Evolutionary conservation across 2,329 filamentous ascomycete species (phyloP).

Genomic region (Huntiella savannae): DNA sequence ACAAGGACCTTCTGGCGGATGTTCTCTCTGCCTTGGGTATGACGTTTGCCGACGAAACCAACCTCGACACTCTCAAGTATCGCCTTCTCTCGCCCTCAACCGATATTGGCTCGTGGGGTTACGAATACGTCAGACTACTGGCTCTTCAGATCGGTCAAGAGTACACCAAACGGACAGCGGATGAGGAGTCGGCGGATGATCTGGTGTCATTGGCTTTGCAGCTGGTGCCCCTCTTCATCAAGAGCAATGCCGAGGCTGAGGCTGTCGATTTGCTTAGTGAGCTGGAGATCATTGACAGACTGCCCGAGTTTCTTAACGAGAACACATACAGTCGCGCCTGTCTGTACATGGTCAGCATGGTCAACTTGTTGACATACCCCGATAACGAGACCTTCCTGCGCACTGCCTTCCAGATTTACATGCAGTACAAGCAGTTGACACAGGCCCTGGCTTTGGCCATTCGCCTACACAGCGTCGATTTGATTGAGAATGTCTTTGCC

Average conservation of each 20-base stretch:
- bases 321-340: conserved; percentile 88
- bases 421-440: conserved; percentile 76
- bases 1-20: conserved; percentile 83
- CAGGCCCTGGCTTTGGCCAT: conserved; percentile 92
- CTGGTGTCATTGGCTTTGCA: conserved; percentile 66
- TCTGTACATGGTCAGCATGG: conserved; percentile 97
- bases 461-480: conserved; percentile 65
- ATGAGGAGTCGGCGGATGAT: conserved; percentile 69
- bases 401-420: conserved; percentile 86
- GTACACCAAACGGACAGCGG: conserved; percentile 68
- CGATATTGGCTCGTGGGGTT: conserved; percentile 92
- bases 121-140: conserved; percentile 92
- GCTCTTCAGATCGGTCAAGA: conserved; percentile 92
- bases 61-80: conserved; percentile 91
- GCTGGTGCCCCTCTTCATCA: conserved; percentile 83
- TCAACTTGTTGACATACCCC: conserved; percentile 88
- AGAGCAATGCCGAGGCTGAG: conserved; percentile 95
- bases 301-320: conserved; percentile 76
- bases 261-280: conserved; percentile 95
- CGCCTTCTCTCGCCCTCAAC: conserved; percentile 73
- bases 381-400: conserved; percentile 92
- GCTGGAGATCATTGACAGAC: conserved; percentile 86
- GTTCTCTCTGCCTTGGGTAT: conserved; percentile 94
- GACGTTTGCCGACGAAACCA: conserved; percentile 94
- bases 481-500: conserved; percentile 68